A percentile compares a stretch with the other conserved stretches of the same genome.
These are phyloP conservation scores for Calocybe indica DNA, from an alignment of 768 basidiomycete species.

Conservation along the genomic window DNA sequence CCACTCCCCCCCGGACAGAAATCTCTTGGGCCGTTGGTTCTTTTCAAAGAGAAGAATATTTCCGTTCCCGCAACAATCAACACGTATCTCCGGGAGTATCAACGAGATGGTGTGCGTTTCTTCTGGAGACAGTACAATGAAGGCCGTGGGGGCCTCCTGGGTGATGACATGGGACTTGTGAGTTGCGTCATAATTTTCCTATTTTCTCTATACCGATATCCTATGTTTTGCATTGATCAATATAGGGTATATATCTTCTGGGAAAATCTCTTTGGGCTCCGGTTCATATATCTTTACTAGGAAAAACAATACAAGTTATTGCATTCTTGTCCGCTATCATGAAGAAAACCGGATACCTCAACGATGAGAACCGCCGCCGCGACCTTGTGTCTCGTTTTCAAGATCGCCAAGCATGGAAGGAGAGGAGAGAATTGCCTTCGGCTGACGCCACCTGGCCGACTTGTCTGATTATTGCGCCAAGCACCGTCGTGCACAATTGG, in stretches of 20 bases:
- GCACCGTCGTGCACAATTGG: conserved; percentile 85
- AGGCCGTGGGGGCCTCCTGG: conserved; percentile 73
- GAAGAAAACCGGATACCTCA: conserved; percentile 63
- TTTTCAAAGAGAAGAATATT: conserved; percentile 41
- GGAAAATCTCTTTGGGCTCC: conserved; percentile 5
- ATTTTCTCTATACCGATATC: not conserved
- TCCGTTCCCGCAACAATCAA: conserved; percentile 70
- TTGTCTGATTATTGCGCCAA: conserved; percentile 82
- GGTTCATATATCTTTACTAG: conserved; percentile 24
- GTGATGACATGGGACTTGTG: conserved; percentile 94
- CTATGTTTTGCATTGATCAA: not conserved
- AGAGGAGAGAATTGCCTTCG: conserved; percentile 47
- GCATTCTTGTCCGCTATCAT: conserved; percentile 89
- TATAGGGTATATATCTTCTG: conserved; percentile 6
- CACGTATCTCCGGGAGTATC: conserved; percentile 84
- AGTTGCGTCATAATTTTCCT: conserved; percentile 8
- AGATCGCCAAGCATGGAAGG: conserved; percentile 49
- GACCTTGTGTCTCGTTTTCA: conserved; percentile 63
- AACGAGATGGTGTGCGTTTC: conserved; percentile 81
- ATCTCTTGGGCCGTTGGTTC: conserved; percentile 37
- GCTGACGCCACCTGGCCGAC: conserved; percentile 81
- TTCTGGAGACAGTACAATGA: conserved; percentile 68
- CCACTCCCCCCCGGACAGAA: conserved; percentile 38
- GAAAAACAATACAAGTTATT: conserved; percentile 94
- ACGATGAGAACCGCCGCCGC: conserved; percentile 63